Base-by-base conservation (phyloP, 2,329 filamentous ascomycete species). In the Nemania bipapillata region DNA sequence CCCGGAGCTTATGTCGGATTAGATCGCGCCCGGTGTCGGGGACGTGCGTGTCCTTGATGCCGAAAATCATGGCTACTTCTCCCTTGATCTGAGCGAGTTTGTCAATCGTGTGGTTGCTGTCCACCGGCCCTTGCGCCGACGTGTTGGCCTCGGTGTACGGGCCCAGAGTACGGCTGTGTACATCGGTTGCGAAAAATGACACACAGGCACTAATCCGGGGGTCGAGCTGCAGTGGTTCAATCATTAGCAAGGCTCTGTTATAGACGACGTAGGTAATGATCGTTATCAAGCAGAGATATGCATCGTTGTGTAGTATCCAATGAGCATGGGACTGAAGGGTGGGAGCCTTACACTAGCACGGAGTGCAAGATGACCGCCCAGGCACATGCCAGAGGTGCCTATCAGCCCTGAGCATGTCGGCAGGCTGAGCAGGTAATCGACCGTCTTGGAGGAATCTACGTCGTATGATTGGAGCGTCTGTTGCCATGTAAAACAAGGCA, bases 141-240 rank as follows among this genome's bases (percentile, higher is more conserved):
- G 80, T 79, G 79, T 87, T 80, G 87, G 72, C 87, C 82, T 67
- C 75, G 11, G 75, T 60, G 76, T 86, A 73, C 3, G 88, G 86
- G 26, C 93, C 95, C 0, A 98, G 86, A 8, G 90, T 93, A 65
- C 88, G 86, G 71, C 85, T 88, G 83, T 97, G 95, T 60, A 97
- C 90, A 81, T 97, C 95, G 6, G 94, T 97, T 8, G 93, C 93
- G 81, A 97, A 97, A 83, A 94, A 98, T 79, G 93, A 91, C 32
- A 97, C 91, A 42, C 90, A 89, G 32, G 93, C 92, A 45, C 86
- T 86, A 66, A 97, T 88, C 65, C 94, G 87, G 24, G 87, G 85
- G 79, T 97, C 93, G 56, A 97, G 86, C 75, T 87, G 28, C 49
- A 30, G 32, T 3, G 17, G 12, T 28, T 4, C 5, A 3, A 45